These are phyloP conservation scores for Didymella sp. DNA, from an alignment of 2,329 filamentous ascomycete species.

Conservation along the genomic window DNA sequence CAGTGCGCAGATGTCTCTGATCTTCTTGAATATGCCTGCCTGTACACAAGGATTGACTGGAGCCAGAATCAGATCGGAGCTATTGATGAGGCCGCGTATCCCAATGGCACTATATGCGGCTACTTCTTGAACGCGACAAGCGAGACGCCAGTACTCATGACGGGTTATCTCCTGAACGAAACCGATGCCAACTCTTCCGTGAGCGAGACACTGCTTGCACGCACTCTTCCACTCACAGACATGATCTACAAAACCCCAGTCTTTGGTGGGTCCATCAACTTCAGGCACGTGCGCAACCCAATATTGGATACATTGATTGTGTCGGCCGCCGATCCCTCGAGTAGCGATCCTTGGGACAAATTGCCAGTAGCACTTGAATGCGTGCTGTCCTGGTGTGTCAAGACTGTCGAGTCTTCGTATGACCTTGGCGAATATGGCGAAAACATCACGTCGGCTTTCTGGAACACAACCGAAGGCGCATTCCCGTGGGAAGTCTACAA, in stretches of 20 bases:
- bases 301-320: slow-evolving; percentile 28
- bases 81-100: slow-evolving; percentile 9
- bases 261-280: slow-evolving; percentile 28
- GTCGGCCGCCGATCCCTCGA: not conserved
- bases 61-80: not conserved
- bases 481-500: too few relatives aligned
- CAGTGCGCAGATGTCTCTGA: slow-evolving; percentile 24
- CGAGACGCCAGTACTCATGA: slow-evolving; percentile 22
- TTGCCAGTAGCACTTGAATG: slow-evolving; percentile 31
- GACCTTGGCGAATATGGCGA: slow-evolving; percentile 28
- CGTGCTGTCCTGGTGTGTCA: slow-evolving; percentile 37
- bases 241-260: not conserved
- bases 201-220: slow-evolving; percentile 25
- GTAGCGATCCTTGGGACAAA: slow-evolving; percentile 16
- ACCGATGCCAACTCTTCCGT: too few relatives aligned
- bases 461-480: slow-evolving; percentile 16
- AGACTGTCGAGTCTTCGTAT: slow-evolving; percentile 37
- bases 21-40: slow-evolving; percentile 19
- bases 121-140: slow-evolving; percentile 36
- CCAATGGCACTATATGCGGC: slow-evolving; percentile 34
- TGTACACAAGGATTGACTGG: slow-evolving; percentile 27
- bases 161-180: slow-evolving; percentile 23
- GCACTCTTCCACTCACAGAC: slow-evolving; percentile 19
- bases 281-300: slow-evolving; percentile 27
- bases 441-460: not conserved